Conservation (phyloP, 2,329 filamentous ascomycete species). For the Grosmannia serpens region DNA sequence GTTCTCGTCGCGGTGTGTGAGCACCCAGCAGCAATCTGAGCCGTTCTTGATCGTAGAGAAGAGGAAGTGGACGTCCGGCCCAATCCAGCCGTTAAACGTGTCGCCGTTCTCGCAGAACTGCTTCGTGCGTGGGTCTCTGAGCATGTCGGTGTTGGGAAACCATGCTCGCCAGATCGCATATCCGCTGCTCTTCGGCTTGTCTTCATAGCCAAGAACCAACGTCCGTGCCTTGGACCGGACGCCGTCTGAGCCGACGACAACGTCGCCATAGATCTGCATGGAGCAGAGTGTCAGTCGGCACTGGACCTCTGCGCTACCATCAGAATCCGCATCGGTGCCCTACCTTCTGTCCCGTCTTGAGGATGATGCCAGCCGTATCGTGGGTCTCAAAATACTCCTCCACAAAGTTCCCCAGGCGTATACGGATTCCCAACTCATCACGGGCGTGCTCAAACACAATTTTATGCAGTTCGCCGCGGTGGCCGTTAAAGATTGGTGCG, state of each 20-base stretch:
- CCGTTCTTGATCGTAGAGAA: slow-evolving; percentile 46
- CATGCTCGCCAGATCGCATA: slow-evolving; percentile 43
- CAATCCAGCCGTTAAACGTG: slow-evolving; percentile 48
- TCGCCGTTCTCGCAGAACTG: slow-evolving; percentile 45
- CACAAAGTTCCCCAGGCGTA: slow-evolving; percentile 40
- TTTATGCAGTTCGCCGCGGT: slow-evolving; percentile 47
- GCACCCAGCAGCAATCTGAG: slow-evolving; percentile 45
- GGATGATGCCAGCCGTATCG: slow-evolving; percentile 33
- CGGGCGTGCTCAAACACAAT: slow-evolving; percentile 47
- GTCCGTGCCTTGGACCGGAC: slow-evolving; percentile 41
- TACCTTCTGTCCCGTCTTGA: slow-evolving; percentile 7
- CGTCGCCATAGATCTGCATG: slow-evolving; percentile 26
- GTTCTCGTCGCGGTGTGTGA: slow-evolving; percentile 41
- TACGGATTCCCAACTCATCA: slow-evolving; percentile 35
- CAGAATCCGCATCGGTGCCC: background rate
- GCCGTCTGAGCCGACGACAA: slow-evolving; percentile 44
- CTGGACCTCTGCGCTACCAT: background rate
- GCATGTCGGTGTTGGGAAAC: slow-evolving; percentile 39
- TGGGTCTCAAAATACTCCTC: slow-evolving; percentile 44
- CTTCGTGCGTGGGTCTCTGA: slow-evolving; percentile 37
- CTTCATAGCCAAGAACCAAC: slow-evolving; percentile 37
- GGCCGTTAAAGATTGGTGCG: slow-evolving; percentile 47
- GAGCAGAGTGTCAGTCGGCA: background rate
- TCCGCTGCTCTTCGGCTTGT: slow-evolving; percentile 37
- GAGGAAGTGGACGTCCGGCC: slow-evolving; percentile 43